Evolutionary conservation across 805 yeast genomes (phyloP), one percentile per base, ranked within the genome.

Genomic region (Clavispora carvajalis): DNA sequence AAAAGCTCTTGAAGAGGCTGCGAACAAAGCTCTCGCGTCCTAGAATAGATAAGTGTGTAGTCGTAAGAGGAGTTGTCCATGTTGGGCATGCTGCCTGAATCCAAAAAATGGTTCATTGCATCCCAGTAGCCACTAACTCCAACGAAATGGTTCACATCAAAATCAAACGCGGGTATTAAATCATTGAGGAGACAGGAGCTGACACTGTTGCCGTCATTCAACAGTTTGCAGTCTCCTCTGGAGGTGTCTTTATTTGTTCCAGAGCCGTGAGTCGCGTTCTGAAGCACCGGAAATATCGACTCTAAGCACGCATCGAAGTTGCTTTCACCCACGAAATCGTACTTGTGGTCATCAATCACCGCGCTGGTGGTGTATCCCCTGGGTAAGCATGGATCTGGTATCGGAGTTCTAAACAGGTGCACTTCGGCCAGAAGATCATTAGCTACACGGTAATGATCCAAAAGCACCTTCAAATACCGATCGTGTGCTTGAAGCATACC

Each of bases 111-210:
- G n/a, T 71, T 69, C 29, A 80, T 63, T 4, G 80, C 74, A 49
- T 80, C 80, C 80, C 83, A 79, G 53, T 79, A 79, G 4, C 84
- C 85, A 44, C 83, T 77, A 7, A 81, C 82, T 0, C 85, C 87
- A 30, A 77, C 63, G 42, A 81, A 80, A 42, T 72, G 74, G 46
- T 76, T 73, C 24, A 73, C 61, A 36, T 74, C 74, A 51, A 80
- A 77, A 47, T 75, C 79, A 58, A 80, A 74, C 7, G 74, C 62
- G 0, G 85, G 86, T 22, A 76, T 64, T 16, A 69, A 55, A 46
- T 77, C 80, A 35, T 69, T 67, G 31, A 79, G 54, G 10, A 79
- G 56, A 56, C 85, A 80, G 3, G 78, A 64, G 41, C 71, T 62
- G 4, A 62, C 67, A 12, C 55, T 51, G 34, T 54, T 51, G 10